Evolutionary conservation across 202 grass and related monocot genomes (phyloP).

Genomic region (Alloteropsis angusta): DNA sequence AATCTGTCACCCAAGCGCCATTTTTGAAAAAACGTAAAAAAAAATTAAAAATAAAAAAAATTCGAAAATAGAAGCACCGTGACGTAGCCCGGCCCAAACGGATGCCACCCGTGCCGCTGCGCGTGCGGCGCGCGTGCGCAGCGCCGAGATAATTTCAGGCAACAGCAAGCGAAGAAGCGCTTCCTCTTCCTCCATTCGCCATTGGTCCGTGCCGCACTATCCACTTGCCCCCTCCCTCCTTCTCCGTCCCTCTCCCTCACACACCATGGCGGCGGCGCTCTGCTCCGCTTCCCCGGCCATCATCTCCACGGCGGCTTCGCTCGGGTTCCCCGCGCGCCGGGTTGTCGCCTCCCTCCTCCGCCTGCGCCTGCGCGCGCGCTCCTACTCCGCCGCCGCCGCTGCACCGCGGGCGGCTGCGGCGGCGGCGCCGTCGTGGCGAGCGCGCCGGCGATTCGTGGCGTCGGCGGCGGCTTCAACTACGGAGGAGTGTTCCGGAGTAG

Average conservation of each 20-base stretch:
- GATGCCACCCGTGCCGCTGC: neutral
- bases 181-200: neutral
- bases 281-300: constrained; percentile 50
- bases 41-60: too few relatives aligned
- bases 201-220: neutral
- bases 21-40: too few relatives aligned
- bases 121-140: neutral
- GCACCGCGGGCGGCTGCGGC: neutral
- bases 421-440: neutral
- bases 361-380: constrained; percentile 15
- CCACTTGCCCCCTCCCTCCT: constrained; percentile 4
- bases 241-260: neutral
- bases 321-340: constrained; percentile 28
- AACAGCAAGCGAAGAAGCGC: neutral
- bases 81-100: neutral
- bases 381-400: constrained; percentile 12
- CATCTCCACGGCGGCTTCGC: constrained; percentile 28
- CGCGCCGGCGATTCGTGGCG: constrained; percentile 37
- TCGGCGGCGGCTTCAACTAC: constrained; percentile 38
- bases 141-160: constrained; percentile 11
- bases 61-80: too few relatives aligned
- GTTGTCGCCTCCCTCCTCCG: constrained; percentile 19
- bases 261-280: constrained; percentile 58
- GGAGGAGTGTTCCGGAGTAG: constrained; percentile 34
- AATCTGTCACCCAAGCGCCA: too few relatives aligned